Base-by-base conservation (phyloP, 306 rosid species). In the Castanopsis chinensis region DNA sequence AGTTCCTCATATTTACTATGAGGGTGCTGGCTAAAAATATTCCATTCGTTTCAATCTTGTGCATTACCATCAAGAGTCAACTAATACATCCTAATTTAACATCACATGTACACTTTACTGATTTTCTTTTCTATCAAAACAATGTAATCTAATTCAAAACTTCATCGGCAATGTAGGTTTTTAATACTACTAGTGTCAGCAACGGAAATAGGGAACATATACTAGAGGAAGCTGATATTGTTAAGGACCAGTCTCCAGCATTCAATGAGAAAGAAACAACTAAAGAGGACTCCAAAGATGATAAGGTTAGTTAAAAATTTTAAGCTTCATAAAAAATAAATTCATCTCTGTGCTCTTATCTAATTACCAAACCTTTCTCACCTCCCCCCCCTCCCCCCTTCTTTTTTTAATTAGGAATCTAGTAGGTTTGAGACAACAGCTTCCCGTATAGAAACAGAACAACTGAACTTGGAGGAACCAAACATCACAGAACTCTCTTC, bases 161-260 rank as follows among this genome's bases (percentile, higher is more conserved):
- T 67, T 77, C 51, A 54, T 71, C 6, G 67, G 19, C 65, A 23
- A 57, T 51, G 69, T 57, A 85, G 85, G 85, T 71, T 64, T 41
- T 58, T 15, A 69, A 51, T 71, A 83, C 59, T 58, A 19, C 69
- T 13, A 69, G 61, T 45, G 60, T 4, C 20, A 77, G 35, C 19
- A 58, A 82, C 73, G 73, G 43, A 72, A 55, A 23, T 13, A 55
- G 21, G 78, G 84, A 76, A 54, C 68, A 53, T 1, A 69, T 53
- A 19, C 8, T 30, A 3, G 28, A 30, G 33, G 88, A 65, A 77
- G 32, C 20, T 67, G 52, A 67, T 20, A 54, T 27, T 6, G 73
- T 23, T 6, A 58, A 30, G 73, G 77, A 81, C 76, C 32, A n/a
- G 69, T 23, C 72, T 71, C 74, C 64, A 60, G 73, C 77, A 21